phyloP scores from a whole-genome alignment of 2,329 filamentous ascomycete genomes.

The Triangularia verruculosa region DNA sequence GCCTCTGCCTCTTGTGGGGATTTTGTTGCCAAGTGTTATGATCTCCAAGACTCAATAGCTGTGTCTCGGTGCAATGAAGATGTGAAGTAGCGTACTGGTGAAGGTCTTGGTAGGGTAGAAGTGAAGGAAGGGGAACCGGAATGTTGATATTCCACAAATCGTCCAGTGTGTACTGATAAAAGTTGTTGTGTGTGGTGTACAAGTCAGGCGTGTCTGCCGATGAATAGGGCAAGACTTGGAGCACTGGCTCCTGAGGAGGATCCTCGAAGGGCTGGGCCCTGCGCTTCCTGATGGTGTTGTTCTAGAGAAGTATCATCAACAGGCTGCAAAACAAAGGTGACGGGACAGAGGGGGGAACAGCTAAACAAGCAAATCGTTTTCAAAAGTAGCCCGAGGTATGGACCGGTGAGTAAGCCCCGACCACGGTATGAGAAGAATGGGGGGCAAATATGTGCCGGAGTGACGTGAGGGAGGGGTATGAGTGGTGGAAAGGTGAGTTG shows the following conservation, averaged over 20 bases:
- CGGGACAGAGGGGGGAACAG: conserved; percentile 23
- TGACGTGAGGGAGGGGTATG: conserved; percentile 20
- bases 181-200: background rate
- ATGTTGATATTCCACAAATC: background rate
- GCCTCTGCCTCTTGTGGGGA: conserved; percentile 26
- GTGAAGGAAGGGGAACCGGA: background rate
- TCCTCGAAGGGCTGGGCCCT: conserved; percentile 42
- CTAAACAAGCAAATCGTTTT: conserved; percentile 20
- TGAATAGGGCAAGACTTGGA: conserved; percentile 32
- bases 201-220: conserved; percentile 3
- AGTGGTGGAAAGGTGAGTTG: conserved; percentile 26
- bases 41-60: background rate
- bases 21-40: background rate
- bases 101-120: background rate
- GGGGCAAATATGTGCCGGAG: background rate
- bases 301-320: conserved; percentile 41
- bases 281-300: conserved; percentile 41
- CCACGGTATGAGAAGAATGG: conserved; percentile 4
- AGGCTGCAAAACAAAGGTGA: conserved; percentile 36
- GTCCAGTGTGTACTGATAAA: background rate
- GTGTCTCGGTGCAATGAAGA: background rate
- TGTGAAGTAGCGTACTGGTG: background rate
- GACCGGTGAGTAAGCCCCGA: conserved; percentile 28
- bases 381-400: conserved; percentile 14
- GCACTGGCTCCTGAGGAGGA: conserved; percentile 35